A percentile compares a stretch with the other conserved stretches of the same genome.
Evolutionary conservation across 768 basidiomycete species (phyloP).

Genomic region (Galerina sulciceps): DNA sequence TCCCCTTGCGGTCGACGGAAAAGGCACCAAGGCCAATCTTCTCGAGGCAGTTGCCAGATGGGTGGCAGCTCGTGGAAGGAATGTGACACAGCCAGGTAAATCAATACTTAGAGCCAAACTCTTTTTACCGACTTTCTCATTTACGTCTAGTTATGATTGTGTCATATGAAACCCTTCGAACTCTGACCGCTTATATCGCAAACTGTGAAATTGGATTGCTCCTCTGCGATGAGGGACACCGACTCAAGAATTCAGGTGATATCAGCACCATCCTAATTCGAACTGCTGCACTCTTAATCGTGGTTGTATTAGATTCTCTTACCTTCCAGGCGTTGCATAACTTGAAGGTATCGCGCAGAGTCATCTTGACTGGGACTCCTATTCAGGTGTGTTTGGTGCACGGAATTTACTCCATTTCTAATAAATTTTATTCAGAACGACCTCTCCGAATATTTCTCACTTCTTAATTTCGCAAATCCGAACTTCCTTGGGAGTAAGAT

Average conservation of each 20-base stretch:
- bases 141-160: conserved; percentile 89
- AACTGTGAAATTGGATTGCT: conserved; percentile 86
- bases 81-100: conserved; percentile 90
- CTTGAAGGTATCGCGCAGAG: conserved; percentile 86
- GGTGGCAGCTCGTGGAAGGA: conserved; percentile 87
- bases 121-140: background rate
- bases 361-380: conserved; percentile 93
- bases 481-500: conserved; percentile 86
- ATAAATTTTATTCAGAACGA: conserved; percentile 66
- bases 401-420: background rate
- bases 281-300: background rate
- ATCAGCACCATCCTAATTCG: conserved; percentile 5
- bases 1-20: conserved; percentile 91
- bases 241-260: conserved; percentile 92
- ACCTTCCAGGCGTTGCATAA: conserved; percentile 86
- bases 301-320: conserved; percentile 62
- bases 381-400: conserved; percentile 66
- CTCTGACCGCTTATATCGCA: conserved; percentile 74
- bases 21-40: conserved; percentile 83
- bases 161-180: conserved; percentile 94
- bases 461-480: conserved; percentile 92
- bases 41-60: conserved; percentile 83
- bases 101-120: conserved; percentile 11
- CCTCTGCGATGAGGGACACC: conserved; percentile 97
- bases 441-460: conserved; percentile 91